These are phyloP conservation scores for Tausonia pullulans DNA, from an alignment of 1,284 basidiomycete genomes.

Conservation along the genomic window DNA sequence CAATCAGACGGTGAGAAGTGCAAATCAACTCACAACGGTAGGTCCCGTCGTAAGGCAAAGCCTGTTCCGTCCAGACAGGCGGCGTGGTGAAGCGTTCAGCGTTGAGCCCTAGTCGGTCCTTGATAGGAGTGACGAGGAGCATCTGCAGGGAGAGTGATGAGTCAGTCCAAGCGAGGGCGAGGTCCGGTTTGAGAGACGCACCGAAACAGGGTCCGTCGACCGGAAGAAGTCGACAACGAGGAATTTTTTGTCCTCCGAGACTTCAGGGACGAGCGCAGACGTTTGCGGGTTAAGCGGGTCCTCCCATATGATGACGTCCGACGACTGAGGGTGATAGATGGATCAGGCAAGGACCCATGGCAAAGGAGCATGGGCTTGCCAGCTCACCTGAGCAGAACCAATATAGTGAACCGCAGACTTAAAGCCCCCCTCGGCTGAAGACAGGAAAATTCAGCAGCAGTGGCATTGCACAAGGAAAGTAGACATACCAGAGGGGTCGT, in stretches of 20 bases:
- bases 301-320: slow-evolving; percentile 2
- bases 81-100: neutral
- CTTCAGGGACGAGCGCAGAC: slow-evolving; percentile 3
- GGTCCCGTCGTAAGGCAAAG: slow-evolving; percentile 3
- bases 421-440: slow-evolving; percentile 5
- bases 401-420: slow-evolving; percentile 5
- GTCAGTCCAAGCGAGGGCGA: neutral
- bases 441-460: no score
- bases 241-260: slow-evolving; percentile 5
- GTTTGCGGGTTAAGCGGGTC: slow-evolving; percentile 4
- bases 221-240: slow-evolving; percentile 8
- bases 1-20: neutral
- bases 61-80: neutral
- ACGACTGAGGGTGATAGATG: neutral
- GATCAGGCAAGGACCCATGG: neutral
- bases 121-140: neutral
- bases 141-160: no score
- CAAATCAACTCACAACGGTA: slow-evolving; percentile 6
- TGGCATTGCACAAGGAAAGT: neutral
- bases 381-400: slow-evolving; percentile 9
- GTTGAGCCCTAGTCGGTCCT: neutral
- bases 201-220: slow-evolving; percentile 9
- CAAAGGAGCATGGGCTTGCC: neutral
- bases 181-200: neutral
- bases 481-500: slow-evolving; percentile 5